Evolutionary conservation across 495 filamentous ascomycete species (phyloP).

Genomic region (Neurospora sp.): DNA sequence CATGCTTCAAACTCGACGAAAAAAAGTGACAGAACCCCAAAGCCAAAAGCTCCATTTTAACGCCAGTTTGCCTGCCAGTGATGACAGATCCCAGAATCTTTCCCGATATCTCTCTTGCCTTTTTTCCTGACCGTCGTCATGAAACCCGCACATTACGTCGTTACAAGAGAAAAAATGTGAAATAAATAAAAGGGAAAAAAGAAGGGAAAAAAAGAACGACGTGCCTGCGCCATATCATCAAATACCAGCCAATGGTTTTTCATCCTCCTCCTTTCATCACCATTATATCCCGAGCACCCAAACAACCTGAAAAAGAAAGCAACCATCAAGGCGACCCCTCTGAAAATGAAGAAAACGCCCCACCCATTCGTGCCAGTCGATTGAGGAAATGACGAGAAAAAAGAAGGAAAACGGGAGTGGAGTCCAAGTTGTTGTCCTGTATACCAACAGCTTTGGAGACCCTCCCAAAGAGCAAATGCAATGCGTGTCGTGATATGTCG

Average conservation of each 20-base stretch:
- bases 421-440: neutral
- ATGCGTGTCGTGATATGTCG: neutral
- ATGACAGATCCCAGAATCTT: neutral
- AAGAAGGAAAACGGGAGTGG: neutral
- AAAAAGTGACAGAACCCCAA: neutral
- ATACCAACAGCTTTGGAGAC: neutral
- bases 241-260: neutral
- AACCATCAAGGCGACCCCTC: neutral
- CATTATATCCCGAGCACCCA: neutral
- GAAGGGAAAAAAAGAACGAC: neutral
- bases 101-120: neutral
- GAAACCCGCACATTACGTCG: neutral
- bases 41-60: neutral
- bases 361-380: neutral
- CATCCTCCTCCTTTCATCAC: neutral
- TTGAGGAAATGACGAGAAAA: neutral
- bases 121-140: neutral
- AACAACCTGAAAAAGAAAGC: neutral
- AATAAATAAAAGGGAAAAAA: neutral
- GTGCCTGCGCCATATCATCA: neutral
- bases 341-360: neutral
- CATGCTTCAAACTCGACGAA: neutral
- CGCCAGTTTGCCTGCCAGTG: neutral
- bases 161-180: conserved; percentile 1
- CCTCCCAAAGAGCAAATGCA: neutral